Evolutionary conservation across 2,329 filamentous ascomycete genomes (phyloP), one percentile per base, ranked within the genome.

Genomic region (Fusarium sp.): DNA sequence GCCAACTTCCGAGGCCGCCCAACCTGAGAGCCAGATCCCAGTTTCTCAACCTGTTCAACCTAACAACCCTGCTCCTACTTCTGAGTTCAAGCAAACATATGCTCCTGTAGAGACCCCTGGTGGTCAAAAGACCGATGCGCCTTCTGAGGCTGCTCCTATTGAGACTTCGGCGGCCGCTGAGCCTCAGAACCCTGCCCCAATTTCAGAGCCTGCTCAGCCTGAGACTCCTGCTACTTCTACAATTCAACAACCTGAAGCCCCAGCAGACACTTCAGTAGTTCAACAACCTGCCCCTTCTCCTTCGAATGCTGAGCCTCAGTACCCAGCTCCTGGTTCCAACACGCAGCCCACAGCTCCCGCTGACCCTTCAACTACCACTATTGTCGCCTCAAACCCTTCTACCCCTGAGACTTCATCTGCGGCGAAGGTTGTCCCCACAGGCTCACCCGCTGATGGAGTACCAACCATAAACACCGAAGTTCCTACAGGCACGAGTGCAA

Each of bases 401-500:
- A 31, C 47, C 18, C 47, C 47, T 16, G 30, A 62, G 52, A 41
- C 47, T 12, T 44, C 57, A 16, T 62, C 71, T 4, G 54, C 45
- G 8, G 45, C 62, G 8, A 41, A 65, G 23, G 44, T 58, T 31
- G 50, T 58, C 18, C 51, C 73, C 26, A 63, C 59, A 9, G 72
- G 76, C 30, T 73, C 75, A 30, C 76, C 80, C 1, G 77, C 82
- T 63, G 57, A 68, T 11, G 71, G 70, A 1, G 73, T 86, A 9
- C 85, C 85, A 0, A 85, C 84, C 0, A 76, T 77, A 31, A 78
- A 77, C 30, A 72, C 74, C 33, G 70, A 72, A n/a, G 72, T 79
- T 28, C 76, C 78, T 4, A 76, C 77, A 6, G 76, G 77, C 6
- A 81, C 83, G 1, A 74, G 78, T 5, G 81, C 80, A 3, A 79